Evolutionary conservation across 805 yeast species (phyloP).

Genomic region (Saccharomycopsis capsularis): DNA sequence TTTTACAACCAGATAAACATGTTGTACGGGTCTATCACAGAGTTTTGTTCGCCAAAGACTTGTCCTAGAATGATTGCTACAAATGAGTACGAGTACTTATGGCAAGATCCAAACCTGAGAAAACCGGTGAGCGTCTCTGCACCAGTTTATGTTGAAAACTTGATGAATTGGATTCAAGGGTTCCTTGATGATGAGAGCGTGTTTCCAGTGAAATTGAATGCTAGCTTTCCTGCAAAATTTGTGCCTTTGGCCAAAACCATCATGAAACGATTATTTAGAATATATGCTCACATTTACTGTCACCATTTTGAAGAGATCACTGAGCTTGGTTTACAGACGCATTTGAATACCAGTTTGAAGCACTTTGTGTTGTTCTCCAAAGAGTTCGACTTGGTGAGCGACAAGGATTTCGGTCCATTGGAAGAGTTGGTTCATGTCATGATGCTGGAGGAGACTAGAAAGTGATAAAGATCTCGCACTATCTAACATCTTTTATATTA

Average conservation of each 20-base stretch:
- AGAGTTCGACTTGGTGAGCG: conserved; percentile 71
- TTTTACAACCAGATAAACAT: conserved; percentile 93
- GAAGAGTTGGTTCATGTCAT: conserved; percentile 72
- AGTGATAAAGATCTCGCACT: too few species aligned
- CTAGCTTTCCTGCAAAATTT: conserved; percentile 86
- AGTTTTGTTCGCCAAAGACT: conserved; percentile 88
- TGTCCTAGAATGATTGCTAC: conserved; percentile 99
- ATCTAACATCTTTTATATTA: too few species aligned
- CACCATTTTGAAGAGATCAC: conserved; percentile 95
- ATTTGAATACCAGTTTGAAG: conserved; percentile 87
- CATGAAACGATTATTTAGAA: conserved; percentile 84
- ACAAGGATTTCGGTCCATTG: conserved; percentile 87
- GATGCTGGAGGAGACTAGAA: conserved; percentile 34
- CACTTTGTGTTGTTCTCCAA: conserved; percentile 84
- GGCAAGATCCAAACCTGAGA: conserved; percentile 72
- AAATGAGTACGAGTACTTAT: conserved; percentile 89
- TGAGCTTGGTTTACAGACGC: conserved; percentile 87
- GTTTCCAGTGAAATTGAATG: conserved; percentile 85
- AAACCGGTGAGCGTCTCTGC: conserved; percentile 87
- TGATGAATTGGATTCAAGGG: conserved; percentile 94
- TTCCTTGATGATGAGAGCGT: conserved; percentile 83
- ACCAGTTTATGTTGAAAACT: conserved; percentile 87
- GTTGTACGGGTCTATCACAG: conserved; percentile 93
- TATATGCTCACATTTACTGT: conserved; percentile 95
- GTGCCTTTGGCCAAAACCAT: conserved; percentile 74